Percentiles rank a stretch among this genome's conserved stretches.
These are phyloP conservation scores for Pythium volutum DNA, from an alignment of 352 stramenopile genomes.

Conservation along the genomic window DNA sequence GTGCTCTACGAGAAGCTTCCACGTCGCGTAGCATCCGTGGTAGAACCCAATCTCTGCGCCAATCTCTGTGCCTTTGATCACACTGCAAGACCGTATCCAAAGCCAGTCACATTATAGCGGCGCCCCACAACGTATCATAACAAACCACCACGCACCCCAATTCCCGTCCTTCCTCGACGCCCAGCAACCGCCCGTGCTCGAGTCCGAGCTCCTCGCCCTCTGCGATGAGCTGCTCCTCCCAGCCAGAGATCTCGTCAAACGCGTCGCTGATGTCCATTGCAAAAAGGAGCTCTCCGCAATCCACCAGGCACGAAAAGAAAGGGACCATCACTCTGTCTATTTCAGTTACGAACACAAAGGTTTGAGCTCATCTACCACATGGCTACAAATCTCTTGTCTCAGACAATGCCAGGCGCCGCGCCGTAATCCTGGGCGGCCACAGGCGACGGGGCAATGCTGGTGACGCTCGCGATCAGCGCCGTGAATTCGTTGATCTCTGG, in stretches of 20 bases:
- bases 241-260: slow-evolving; percentile 71
- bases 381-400: slow-evolving; percentile 3
- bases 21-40: slow-evolving; percentile 70
- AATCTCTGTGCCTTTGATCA: slow-evolving; percentile 79
- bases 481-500: slow-evolving; percentile 78
- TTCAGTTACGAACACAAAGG: slow-evolving; percentile 16
- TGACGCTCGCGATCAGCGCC: slow-evolving; percentile 41
- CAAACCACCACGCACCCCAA: slow-evolving; percentile 44
- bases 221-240: slow-evolving; percentile 65
- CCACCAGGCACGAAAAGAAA: slow-evolving; percentile 1
- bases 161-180: slow-evolving; percentile 70
- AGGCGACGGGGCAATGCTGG: not conserved
- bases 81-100: slow-evolving; percentile 23
- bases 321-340: slow-evolving; percentile 19
- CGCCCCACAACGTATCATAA: not conserved
- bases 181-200: slow-evolving; percentile 48
- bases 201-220: slow-evolving; percentile 64
- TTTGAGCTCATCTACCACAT: slow-evolving; percentile 7
- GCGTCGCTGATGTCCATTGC: slow-evolving; percentile 65
- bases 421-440: slow-evolving; percentile 7
- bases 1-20: slow-evolving; percentile 51
- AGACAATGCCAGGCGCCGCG: slow-evolving; percentile 3
- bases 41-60: slow-evolving; percentile 84
- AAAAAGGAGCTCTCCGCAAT: not conserved
- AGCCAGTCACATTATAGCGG: not conserved